phyloP scores from a whole-genome alignment of 768 basidiomycete genomes.

The Calocera viscosa region DNA sequence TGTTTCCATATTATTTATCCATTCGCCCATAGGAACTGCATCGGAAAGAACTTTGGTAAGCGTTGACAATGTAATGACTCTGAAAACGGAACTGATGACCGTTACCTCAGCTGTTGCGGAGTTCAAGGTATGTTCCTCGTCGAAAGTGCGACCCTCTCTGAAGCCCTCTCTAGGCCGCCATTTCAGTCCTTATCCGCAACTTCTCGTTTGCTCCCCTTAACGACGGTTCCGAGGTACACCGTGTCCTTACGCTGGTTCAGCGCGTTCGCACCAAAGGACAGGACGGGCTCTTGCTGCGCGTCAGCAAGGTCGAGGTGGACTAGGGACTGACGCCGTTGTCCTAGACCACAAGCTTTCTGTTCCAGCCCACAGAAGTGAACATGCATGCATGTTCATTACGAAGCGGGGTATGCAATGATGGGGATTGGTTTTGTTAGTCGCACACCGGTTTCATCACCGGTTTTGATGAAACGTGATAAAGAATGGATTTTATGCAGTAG shows the following conservation, averaged over 20 bases:
- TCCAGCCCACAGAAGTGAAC: too few relatives aligned
- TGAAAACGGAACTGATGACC: constrained; percentile 13
- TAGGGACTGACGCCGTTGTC: too few relatives aligned
- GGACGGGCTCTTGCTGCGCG: not conserved
- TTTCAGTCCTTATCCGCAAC: constrained; percentile 40
- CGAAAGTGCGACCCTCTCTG: too few relatives aligned
- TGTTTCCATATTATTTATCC: not conserved
- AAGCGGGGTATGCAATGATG: too few relatives aligned
- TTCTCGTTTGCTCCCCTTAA: constrained; percentile 41
- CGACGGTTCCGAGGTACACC: not conserved
- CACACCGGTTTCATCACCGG: too few relatives aligned
- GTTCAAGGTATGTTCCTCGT: constrained; percentile 28
- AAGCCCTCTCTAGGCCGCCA: too few relatives aligned
- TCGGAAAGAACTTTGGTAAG: constrained; percentile 25
- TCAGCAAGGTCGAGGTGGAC: not conserved
- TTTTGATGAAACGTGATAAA: too few relatives aligned
- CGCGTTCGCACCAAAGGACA: not conserved
- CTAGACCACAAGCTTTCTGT: too few relatives aligned
- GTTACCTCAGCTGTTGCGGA: constrained; percentile 44
- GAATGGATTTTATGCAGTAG: not conserved
- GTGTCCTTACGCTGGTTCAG: not conserved
- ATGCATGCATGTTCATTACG: too few relatives aligned
- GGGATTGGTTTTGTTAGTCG: too few relatives aligned
- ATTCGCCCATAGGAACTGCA: not conserved
- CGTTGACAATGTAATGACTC: not conserved